Evolutionary conservation across 1,139 yeast species (phyloP).

Genomic region (Hemisphaericaspora subhashii): DNA sequence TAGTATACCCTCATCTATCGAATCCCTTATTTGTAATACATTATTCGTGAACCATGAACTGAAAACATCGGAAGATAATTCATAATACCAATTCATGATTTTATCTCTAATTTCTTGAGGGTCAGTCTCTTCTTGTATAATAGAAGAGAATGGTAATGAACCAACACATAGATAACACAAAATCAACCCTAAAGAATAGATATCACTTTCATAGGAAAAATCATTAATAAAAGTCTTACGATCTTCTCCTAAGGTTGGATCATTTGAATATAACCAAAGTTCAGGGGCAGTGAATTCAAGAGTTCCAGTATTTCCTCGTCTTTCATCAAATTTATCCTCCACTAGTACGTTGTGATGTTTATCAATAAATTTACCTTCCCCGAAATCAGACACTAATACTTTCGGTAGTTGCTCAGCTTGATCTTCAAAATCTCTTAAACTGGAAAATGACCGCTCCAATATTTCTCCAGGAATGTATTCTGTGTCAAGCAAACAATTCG

Average conservation of each 20-base stretch:
- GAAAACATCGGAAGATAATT: slow-evolving; percentile 21
- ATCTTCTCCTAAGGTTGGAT: slow-evolving; percentile 18
- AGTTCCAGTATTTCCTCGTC: slow-evolving; percentile 78
- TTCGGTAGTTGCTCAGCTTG: slow-evolving; percentile 50
- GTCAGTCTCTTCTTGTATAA: slow-evolving; percentile 31
- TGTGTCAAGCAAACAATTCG: slow-evolving; percentile 69
- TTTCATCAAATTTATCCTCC: slow-evolving; percentile 17
- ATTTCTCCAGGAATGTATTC: slow-evolving; percentile 20
- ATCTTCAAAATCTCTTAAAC: slow-evolving; percentile 21
- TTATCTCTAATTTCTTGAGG: slow-evolving; percentile 29
- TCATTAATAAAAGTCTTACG: slow-evolving; percentile 38
- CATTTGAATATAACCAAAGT: slow-evolving; percentile 44
- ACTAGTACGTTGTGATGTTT: slow-evolving; percentile 21
- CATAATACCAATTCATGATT: slow-evolving; percentile 34
- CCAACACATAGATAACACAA: slow-evolving; percentile 73
- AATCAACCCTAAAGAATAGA: slow-evolving; percentile 82
- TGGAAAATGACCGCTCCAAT: slow-evolving; percentile 14
- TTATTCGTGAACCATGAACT: slow-evolving; percentile 26
- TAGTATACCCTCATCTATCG: slow-evolving; percentile 11
- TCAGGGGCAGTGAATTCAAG: slow-evolving; percentile 88
- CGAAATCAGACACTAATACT: slow-evolving; percentile 82
- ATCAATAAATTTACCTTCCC: slow-evolving; percentile 78
- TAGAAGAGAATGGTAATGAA: slow-evolving; percentile 53
- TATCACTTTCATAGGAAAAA: slow-evolving; percentile 70
- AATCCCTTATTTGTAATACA: slow-evolving; percentile 4